These are phyloP conservation scores for Lachnellula cervina DNA, from an alignment of 2,329 filamentous ascomycete species.

Conservation along the genomic window DNA sequence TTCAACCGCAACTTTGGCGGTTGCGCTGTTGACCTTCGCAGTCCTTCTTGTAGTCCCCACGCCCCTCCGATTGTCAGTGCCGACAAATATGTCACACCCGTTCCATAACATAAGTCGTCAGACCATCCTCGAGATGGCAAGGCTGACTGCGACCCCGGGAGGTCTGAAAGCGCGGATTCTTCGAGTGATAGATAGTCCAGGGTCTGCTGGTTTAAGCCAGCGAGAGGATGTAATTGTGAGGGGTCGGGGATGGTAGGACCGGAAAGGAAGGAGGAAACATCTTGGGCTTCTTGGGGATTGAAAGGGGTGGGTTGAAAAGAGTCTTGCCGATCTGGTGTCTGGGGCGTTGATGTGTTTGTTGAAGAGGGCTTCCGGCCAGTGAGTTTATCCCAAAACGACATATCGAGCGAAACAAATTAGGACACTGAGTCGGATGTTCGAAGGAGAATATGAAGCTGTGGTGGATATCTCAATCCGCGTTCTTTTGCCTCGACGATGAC, in stretches of 20 bases:
- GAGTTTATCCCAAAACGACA: conserved; percentile 37
- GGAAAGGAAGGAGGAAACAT: conserved; percentile 82
- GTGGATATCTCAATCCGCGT: conserved; percentile 4
- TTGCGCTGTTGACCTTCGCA: conserved; percentile 69
- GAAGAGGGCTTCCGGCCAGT: conserved; percentile 35
- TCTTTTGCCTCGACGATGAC: not conserved
- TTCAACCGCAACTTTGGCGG: conserved; percentile 91
- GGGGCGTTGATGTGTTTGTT: conserved; percentile 14
- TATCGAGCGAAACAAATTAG: conserved; percentile 17
- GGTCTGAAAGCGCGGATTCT: conserved; percentile 80
- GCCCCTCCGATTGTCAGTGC: conserved; percentile 80
- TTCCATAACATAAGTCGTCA: conserved; percentile 96
- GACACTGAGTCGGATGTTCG: not conserved
- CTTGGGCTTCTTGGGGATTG: conserved; percentile 68
- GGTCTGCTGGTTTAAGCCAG: conserved; percentile 85
- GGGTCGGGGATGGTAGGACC: conserved; percentile 76
- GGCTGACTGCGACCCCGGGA: conserved; percentile 80
- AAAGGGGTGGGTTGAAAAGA: conserved; percentile 53
- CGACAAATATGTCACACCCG: conserved; percentile 88
- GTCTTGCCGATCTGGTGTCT: conserved; percentile 28
- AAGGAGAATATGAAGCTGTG: not conserved
- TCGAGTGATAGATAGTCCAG: conserved; percentile 95
- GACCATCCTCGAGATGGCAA: conserved; percentile 95
- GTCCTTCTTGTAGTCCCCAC: conserved; percentile 88
- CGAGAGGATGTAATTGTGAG: conserved; percentile 83